phyloP scores from a whole-genome alignment of 805 yeast genomes.

The Kuraishia hungarica region DNA sequence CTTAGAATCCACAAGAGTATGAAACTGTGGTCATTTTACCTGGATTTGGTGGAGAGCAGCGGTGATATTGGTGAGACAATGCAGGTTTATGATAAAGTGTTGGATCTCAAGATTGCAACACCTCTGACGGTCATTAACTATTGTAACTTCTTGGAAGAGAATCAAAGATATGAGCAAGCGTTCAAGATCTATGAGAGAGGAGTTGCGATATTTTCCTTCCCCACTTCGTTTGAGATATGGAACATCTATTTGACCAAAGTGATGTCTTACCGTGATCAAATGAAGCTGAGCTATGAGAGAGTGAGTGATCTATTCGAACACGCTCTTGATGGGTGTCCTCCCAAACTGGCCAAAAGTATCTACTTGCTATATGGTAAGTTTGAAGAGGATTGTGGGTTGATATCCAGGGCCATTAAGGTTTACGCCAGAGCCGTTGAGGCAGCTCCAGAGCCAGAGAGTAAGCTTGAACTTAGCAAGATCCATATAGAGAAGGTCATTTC shows the following conservation, averaged over 20 bases:
- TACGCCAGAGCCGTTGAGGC: slow-evolving; percentile 31
- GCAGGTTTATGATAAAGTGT: slow-evolving; percentile 41
- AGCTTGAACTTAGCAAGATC: slow-evolving; percentile 32
- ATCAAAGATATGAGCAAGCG: slow-evolving; percentile 36
- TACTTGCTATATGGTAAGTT: slow-evolving; percentile 48
- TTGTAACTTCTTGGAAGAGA: slow-evolving; percentile 48
- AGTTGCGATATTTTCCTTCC: slow-evolving; percentile 47
- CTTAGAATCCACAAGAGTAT: slow-evolving; percentile 49
- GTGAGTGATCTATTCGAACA: slow-evolving; percentile 71
- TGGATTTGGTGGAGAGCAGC: slow-evolving; percentile 59
- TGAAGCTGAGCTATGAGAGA: slow-evolving; percentile 36
- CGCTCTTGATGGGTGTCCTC: slow-evolving; percentile 45
- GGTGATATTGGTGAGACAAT: slow-evolving; percentile 32
- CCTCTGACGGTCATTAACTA: slow-evolving; percentile 59
- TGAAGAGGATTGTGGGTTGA: slow-evolving; percentile 49
- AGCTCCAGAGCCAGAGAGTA: slow-evolving; percentile 19
- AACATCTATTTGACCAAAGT: slow-evolving; percentile 52
- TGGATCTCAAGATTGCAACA: slow-evolving; percentile 57
- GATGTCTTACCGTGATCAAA: slow-evolving; percentile 20
- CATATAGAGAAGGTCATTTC: slow-evolving; percentile 31
- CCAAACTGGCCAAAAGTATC: slow-evolving; percentile 36
- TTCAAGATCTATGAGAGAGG: slow-evolving; percentile 65
- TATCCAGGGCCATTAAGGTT: slow-evolving; percentile 39
- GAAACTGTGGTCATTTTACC: slow-evolving; percentile 64
- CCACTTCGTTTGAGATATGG: slow-evolving; percentile 66